Conservation (phyloP, 768 basidiomycete genomes). For the Pulveroboletus sp. region DNA sequence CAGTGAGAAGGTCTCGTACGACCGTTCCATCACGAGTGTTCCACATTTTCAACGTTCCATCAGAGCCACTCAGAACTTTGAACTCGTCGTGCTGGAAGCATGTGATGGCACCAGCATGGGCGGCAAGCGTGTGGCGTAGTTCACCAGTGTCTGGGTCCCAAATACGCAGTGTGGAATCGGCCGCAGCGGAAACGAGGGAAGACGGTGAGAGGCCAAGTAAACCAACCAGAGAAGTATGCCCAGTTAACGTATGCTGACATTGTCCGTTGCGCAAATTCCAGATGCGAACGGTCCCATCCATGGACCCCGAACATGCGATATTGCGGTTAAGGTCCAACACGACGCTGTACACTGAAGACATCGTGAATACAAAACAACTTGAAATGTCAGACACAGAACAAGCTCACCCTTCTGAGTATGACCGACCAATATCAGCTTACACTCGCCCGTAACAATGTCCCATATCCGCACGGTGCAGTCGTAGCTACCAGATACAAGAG, state of each 20-base stretch:
- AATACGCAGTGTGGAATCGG: constrained; percentile 89
- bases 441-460: constrained; percentile 83
- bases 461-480: constrained; percentile 94
- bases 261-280: constrained; percentile 86
- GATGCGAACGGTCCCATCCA: constrained; percentile 95
- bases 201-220: constrained; percentile 86
- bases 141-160: constrained; percentile 90
- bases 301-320: constrained; percentile 93
- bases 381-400: constrained; percentile 23
- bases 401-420: constrained; percentile 82
- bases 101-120: constrained; percentile 96
- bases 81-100: constrained; percentile 99
- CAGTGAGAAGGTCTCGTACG: constrained; percentile 82
- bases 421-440: constrained; percentile 75
- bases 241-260: constrained; percentile 75
- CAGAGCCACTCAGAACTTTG: constrained; percentile 92
- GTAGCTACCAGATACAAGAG: constrained; percentile 92
- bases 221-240: constrained; percentile 94
- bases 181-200: constrained; percentile 90
- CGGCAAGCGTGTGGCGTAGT: constrained; percentile 75
- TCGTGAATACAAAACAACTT: constrained; percentile 5
- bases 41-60: constrained; percentile 98
- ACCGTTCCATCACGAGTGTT: constrained; percentile 83
- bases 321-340: constrained; percentile 82
- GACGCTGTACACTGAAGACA: constrained; percentile 80